Conservation (phyloP, 306 rosid species). For the Dalbergia cochinchinensis region DNA sequence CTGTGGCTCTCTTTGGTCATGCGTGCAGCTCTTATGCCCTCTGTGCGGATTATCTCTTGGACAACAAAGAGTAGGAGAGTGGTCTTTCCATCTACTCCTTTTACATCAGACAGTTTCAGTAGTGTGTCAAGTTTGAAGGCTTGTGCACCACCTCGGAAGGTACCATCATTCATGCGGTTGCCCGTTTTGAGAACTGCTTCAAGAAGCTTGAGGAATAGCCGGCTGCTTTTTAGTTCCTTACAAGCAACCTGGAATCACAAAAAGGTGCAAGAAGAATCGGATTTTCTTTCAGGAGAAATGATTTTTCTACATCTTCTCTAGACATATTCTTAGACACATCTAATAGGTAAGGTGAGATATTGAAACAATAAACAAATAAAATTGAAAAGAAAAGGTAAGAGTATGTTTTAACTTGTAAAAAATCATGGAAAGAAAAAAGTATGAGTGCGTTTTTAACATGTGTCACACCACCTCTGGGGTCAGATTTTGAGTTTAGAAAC, state of each 20-base stretch:
- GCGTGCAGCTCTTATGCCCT: conserved; percentile 82
- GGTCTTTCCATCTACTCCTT: conserved; percentile 93
- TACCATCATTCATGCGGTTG: conserved; percentile 96
- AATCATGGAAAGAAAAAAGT: no score
- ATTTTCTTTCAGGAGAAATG: neutral
- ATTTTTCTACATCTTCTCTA: neutral
- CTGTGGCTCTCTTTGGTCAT: conserved; percentile 59
- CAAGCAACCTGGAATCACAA: conserved; percentile 79
- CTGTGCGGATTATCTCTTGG: conserved; percentile 90
- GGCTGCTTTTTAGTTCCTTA: conserved; percentile 78
- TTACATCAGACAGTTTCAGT: conserved; percentile 88
- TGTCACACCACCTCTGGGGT: neutral
- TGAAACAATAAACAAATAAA: neutral
- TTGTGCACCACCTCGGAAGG: conserved; percentile 95
- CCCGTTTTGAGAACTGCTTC: conserved; percentile 99
- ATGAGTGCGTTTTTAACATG: no score
- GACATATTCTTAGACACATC: neutral
- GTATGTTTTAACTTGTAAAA: no score
- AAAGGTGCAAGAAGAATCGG: conserved; percentile 22
- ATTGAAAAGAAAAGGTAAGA: no score
- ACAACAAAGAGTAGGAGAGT: conserved; percentile 93
- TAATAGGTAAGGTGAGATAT: neutral
- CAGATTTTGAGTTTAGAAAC: conserved; percentile 22
- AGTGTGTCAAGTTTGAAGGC: conserved; percentile 97
- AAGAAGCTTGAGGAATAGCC: conserved; percentile 93